Evolutionary conservation across 345 rosid genomes (phyloP), one percentile per base, ranked within the genome.

Genomic region (Eucalyptus pauciflora): DNA sequence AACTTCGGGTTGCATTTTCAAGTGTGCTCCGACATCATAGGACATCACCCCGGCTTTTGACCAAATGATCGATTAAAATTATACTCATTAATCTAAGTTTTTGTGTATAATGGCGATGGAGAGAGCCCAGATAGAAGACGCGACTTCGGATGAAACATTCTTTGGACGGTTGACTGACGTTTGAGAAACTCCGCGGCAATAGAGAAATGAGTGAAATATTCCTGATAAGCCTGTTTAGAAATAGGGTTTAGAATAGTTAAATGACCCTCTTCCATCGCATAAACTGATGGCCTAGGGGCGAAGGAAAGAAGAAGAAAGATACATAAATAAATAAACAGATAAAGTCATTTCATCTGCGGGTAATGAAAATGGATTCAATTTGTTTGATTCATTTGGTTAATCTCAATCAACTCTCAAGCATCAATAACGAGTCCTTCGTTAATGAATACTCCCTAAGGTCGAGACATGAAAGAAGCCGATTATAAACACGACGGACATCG

Each of bases 281-380:
- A 33, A 33, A 18, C 81, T 9, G 45, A 33, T 71, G 45, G 24
- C 6, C 45, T 5, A 16, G 45, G 45, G 41, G 10, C 10, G 15
- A 27, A 71, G 22, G 18, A 67, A 71, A 71, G 41, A 67, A 15
- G 43, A 67, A 67, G 41, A 67, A 67, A 18, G 37, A 31, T 52
- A 52, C 56, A 18, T 52, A 15, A 9, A 67, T n/a, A 4, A 8
- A 33, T 8, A 69, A 4, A 29, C 7, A 64, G 31, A 64, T 14
- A 64, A 64, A 64, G 20, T 15, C 76, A 64, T n/a, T 64, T n/a
- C 37, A 64, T 7, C 37, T 0, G 5, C 7, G 0, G 18, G n/a
- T 1, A 64, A n/a, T n/a, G 6, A 0, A 64, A 14, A 64, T 60
- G 7, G 8, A 3, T 37, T 10, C 25, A 10, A 5, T 3, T 37